Base-by-base conservation (phyloP, 2,329 filamentous ascomycete species). In the Pochonia chlamydosporia region DNA sequence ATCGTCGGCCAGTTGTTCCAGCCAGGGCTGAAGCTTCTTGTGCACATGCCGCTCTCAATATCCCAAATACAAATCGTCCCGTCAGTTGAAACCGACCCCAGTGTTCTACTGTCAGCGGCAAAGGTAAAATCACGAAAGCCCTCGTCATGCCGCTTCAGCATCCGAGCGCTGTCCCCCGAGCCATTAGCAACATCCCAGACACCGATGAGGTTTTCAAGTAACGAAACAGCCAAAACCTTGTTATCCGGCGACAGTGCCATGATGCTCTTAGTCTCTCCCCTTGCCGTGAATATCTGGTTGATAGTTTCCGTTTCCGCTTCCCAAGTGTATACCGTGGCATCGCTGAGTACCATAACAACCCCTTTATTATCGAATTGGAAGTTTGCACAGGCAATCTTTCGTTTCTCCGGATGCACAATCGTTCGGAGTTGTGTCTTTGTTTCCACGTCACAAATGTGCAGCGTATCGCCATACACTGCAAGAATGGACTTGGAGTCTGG, bases 1-100 rank as follows among this genome's bases (percentile, higher is more conserved):
- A 51, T 51, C 10, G 43, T 51, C 31, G 49, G 49, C 49, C 49
- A 51, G 28, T 51, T 51, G 33, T 46, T 51, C 49, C 49, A 51
- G 28, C 49, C 49, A 14, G 49, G 49, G 28, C 49, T 51, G 26
- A 51, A 51, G 42, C 42, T 48, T 28, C 33, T 42, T 37, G 40
- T 36, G 20, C 49, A 51, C 26, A 33, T 48, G 23, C 46, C 49
- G 35, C 46, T 51, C 42, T 45, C 46, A 10, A 51, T 44, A 7
- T 51, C 49, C 49, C 49, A 51, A 9, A 51, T 31, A 20, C 49
- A 48, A 23, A 51, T 46, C 3, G 49, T 51, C 31, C 49, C 49
- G 20, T 51, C 46, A 11, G 42, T 51, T 14, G 49, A 48, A 21
- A 51, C 43, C 6, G 49, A 51, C 6, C 30, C 49, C 14, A 51